Base-by-base conservation (phyloP, 257 asterid species). In the Salvia splendens region DNA sequence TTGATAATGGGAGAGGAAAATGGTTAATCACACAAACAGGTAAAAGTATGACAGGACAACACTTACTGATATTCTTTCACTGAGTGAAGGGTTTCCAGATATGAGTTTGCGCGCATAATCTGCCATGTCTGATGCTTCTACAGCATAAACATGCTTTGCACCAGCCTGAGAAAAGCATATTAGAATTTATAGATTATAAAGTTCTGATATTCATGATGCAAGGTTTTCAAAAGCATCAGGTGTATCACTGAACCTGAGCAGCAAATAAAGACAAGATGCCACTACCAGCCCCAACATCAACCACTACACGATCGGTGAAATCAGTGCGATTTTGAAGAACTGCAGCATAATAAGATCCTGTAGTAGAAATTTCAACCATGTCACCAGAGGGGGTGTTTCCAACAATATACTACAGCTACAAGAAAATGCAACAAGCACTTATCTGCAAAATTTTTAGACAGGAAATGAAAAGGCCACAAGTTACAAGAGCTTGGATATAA, bases 281-380 rank as follows among this genome's bases (percentile, higher is more conserved):
- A 83, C 96, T 94, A 66, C 99, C 99, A 83, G 99, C 99, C 65
- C 99, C 99, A 74, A 94, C 99, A 81, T 94, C 99, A 77, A 94
- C 99, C 55, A 94, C 98, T 53, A 94, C 80, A 20, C 96, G 88
- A 67, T 81, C 96, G 33, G 48, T 30, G 72, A 94, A 91, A 82
- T 94, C 96, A 48, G 72, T 78, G 64, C 96, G 96, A 80, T 94
- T 94, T 79, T 94, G 98, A 81, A 94, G 81, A 69, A 94, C 96
- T 1, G 99, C 99, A 65, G 99, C 96, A 83, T 91, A 89, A 82
- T 94, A 94, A 48, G 93, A 81, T 73, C 99, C 98, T 94, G 87
- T 62, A 77, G 72, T 59, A 65, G 65, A 77, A 71, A 71, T 53
- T 62, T 69, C 11, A 45, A 74, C 67, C 64, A 58, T 45, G 64